phyloP scores from a whole-genome alignment of 1,139 yeast species.

The Meyerozyma athensensis region DNA sequence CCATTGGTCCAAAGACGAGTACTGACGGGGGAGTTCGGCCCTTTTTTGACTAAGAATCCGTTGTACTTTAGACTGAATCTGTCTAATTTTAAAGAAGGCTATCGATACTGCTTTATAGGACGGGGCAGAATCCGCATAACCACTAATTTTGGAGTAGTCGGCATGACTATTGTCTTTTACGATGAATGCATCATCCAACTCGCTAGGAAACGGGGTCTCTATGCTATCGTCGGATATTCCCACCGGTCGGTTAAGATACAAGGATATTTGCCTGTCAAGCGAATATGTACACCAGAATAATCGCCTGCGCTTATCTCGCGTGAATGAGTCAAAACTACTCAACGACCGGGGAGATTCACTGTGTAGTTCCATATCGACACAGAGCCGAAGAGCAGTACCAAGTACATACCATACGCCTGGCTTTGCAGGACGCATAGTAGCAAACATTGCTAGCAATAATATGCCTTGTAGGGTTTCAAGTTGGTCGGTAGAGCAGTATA shows the following conservation, averaged over 20 bases:
- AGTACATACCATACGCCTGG: slow-evolving; percentile 94
- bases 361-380: slow-evolving; percentile 82
- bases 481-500: slow-evolving; percentile 54
- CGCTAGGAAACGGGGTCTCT: slow-evolving; percentile 63
- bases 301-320: slow-evolving; percentile 67
- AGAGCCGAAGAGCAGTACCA: slow-evolving; percentile 73
- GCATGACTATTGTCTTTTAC: slow-evolving; percentile 22
- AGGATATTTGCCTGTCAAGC: slow-evolving; percentile 73
- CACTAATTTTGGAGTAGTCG: slow-evolving; percentile 22
- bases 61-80: slow-evolving; percentile 75
- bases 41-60: slow-evolving; percentile 59
- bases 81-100: slow-evolving; percentile 63
- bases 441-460: slow-evolving; percentile 61
- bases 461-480: slow-evolving; percentile 73
- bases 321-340: slow-evolving; percentile 44
- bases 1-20: slow-evolving; percentile 55
- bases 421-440: slow-evolving; percentile 69
- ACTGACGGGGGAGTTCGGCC: slow-evolving; percentile 65
- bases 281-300: slow-evolving; percentile 89
- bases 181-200: slow-evolving; percentile 65
- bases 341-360: slow-evolving; percentile 37
- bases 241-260: slow-evolving; percentile 67
- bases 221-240: slow-evolving; percentile 72
- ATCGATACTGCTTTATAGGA: slow-evolving; percentile 63
- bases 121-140: slow-evolving; percentile 11